Evolutionary conservation across 805 yeast genomes (phyloP).

Genomic region (Starmerella geochares): DNA sequence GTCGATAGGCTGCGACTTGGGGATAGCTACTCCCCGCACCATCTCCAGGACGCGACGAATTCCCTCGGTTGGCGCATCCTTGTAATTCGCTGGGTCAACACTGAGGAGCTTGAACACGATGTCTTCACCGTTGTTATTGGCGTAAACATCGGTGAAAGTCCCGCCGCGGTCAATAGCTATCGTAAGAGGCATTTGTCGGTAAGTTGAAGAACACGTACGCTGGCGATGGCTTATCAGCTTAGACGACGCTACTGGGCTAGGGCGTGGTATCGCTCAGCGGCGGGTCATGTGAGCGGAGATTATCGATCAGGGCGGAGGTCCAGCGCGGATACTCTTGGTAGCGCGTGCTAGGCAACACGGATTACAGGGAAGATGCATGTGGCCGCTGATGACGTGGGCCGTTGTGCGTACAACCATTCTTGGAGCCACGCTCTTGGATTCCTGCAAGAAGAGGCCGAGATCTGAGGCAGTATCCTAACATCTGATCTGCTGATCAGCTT

Average conservation of each 20-base stretch:
- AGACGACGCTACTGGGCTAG: background rate
- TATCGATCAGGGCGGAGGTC: too few species aligned
- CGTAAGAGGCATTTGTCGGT: constrained; percentile 11
- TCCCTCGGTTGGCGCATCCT: constrained; percentile 90
- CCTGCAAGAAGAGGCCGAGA: too few species aligned
- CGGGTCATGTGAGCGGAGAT: too few species aligned
- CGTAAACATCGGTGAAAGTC: constrained; percentile 77
- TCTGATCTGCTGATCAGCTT: too few species aligned
- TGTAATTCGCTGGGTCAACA: constrained; percentile 78
- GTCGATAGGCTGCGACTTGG: constrained; percentile 52
- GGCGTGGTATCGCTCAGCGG: too few species aligned
- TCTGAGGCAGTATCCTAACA: too few species aligned
- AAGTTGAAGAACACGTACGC: background rate
- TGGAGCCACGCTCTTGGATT: too few species aligned
- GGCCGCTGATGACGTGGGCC: too few species aligned
- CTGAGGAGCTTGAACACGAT: constrained; percentile 69
- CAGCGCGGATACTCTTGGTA: too few species aligned
- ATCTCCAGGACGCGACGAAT: constrained; percentile 65
- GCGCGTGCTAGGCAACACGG: too few species aligned
- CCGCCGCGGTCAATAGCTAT: constrained; percentile 55
- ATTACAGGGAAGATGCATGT: background rate
- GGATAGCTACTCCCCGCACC: constrained; percentile 44
- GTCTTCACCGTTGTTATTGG: constrained; percentile 43
- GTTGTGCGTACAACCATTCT: too few species aligned
- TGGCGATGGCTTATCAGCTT: background rate